Conservation (phyloP, 176 grass and related monocot species). For the Oryza meyeriana region DNA sequence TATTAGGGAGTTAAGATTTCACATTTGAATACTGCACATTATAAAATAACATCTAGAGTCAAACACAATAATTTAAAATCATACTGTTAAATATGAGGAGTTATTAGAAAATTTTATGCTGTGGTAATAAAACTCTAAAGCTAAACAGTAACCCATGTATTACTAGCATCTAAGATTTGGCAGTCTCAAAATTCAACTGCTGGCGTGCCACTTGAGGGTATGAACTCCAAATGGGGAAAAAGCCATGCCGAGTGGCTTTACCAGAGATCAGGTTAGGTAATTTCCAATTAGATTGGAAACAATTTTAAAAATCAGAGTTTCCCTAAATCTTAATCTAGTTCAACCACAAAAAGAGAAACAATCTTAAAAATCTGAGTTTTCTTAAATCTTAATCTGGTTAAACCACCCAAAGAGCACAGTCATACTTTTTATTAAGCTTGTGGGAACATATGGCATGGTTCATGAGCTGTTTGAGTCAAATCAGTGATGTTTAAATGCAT, state of each 20-base stretch:
- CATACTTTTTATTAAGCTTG: conserved; percentile 5
- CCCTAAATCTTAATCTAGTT: not conserved
- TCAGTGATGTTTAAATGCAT: not conserved
- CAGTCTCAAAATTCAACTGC: not conserved
- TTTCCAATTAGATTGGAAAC: not conserved
- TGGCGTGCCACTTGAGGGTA: not conserved
- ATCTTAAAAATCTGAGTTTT: not conserved
- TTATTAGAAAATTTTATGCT: not conserved
- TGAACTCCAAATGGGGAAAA: not conserved
- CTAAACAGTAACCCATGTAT: not conserved
- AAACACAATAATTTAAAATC: not conserved
- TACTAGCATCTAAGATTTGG: not conserved
- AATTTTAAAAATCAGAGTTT: not conserved
- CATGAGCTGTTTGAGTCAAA: not conserved
- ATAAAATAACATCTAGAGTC: not conserved
- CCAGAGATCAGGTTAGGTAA: not conserved
- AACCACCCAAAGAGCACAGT: not conserved
- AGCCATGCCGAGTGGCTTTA: not conserved
- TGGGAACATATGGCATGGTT: not conserved
- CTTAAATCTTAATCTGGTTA: not conserved
- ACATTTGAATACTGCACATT: too few species aligned
- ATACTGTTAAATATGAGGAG: not conserved
- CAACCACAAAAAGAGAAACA: not conserved
- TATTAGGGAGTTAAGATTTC: too few species aligned
- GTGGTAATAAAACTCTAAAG: not conserved